These are phyloP conservation scores for Nakaseomyces uthaithaninus DNA, from an alignment of 1,139 yeast genomes.

Conservation along the genomic window DNA sequence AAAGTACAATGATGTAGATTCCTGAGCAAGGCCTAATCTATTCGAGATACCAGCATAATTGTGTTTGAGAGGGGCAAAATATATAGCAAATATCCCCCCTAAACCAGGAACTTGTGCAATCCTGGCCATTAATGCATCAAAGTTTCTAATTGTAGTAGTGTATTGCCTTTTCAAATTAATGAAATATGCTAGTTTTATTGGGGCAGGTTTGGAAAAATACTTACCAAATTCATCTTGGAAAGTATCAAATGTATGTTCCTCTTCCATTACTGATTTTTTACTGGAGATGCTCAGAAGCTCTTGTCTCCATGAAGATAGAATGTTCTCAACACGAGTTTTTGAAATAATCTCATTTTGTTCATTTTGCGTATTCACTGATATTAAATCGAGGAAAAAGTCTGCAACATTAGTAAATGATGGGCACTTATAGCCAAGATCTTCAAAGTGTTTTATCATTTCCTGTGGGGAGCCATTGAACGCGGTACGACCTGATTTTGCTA, in stretches of 20 bases:
- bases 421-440: conserved; percentile 41
- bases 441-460: conserved; percentile 40
- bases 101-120: conserved; percentile 58
- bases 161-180: conserved; percentile 41
- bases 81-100: conserved; percentile 59
- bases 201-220: conserved; percentile 27
- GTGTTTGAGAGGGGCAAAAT: conserved; percentile 60
- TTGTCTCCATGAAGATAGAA: conserved; percentile 45
- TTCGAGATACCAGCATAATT: conserved; percentile 53
- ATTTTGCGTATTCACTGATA: conserved; percentile 38
- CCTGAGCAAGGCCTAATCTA: conserved; percentile 70
- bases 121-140: conserved; percentile 57
- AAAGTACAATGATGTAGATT: conserved; percentile 62
- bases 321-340: conserved; percentile 37
- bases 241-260: conserved; percentile 11
- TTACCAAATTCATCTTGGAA: conserved; percentile 16
- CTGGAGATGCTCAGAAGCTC: background rate
- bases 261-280: background rate
- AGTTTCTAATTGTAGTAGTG: conserved; percentile 50
- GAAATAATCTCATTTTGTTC: conserved; percentile 23
- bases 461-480: conserved; percentile 51
- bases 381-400: conserved; percentile 62
- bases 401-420: conserved; percentile 62
- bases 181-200: conserved; percentile 34
- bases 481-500: conserved; percentile 67